phyloP scores from a whole-genome alignment of 306 rosid genomes.

The Trifolium repens region DNA sequence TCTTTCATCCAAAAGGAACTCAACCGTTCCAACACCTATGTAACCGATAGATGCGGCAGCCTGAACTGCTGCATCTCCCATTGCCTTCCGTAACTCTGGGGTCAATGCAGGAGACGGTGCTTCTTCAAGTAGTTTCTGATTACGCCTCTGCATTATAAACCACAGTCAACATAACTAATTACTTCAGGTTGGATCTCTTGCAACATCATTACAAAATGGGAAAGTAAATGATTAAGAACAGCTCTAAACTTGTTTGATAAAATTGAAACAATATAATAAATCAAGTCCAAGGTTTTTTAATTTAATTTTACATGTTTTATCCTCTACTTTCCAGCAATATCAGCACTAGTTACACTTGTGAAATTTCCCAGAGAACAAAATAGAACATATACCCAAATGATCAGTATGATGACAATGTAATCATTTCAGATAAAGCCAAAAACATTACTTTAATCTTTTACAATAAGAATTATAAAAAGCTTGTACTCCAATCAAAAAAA shows the following conservation, averaged over 20 bases:
- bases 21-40: constrained; percentile 92
- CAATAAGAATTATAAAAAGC: background rate
- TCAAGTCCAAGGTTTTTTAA: background rate
- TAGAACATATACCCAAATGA: constrained; percentile 16
- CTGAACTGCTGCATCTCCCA: constrained; percentile 99
- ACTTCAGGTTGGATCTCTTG: constrained; percentile 34
- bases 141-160: constrained; percentile 69
- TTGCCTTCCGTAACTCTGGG: constrained; percentile 89
- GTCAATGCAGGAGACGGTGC: constrained; percentile 99
- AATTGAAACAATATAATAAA: constrained; percentile 11
- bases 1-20: constrained; percentile 98
- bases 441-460: constrained; percentile 29
- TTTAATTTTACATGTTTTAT: constrained; percentile 4
- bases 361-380: constrained; percentile 12
- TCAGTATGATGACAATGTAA: background rate
- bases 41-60: constrained; percentile 99
- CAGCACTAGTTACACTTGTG: constrained; percentile 23
- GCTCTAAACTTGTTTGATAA: constrained; percentile 32
- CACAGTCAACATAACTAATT: constrained; percentile 28
- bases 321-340: constrained; percentile 14
- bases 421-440: constrained; percentile 13
- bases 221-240: constrained; percentile 32
- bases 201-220: constrained; percentile 6
- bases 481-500: constrained; percentile 11
- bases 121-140: constrained; percentile 97